A percentile compares a stretch with the other conserved stretches of the same genome.
Conservation (phyloP, 805 yeast species). For the Grigorovia transvaalensis region DNA sequence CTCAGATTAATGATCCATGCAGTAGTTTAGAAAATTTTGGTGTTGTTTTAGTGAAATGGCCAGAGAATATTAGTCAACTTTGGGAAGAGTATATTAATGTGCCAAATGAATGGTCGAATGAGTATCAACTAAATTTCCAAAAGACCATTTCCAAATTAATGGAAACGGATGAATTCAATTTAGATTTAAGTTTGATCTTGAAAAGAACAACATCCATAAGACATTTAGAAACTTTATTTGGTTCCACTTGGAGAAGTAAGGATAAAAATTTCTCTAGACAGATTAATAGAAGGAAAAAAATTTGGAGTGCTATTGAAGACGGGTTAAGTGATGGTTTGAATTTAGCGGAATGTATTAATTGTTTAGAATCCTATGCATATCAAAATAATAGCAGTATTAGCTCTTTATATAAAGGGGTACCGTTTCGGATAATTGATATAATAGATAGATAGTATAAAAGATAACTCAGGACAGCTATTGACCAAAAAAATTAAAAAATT, state of each 20-base stretch:
- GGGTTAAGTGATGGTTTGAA: constrained; percentile 18
- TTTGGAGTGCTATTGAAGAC: constrained; percentile 24
- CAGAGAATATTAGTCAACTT: constrained; percentile 19
- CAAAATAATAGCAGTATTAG: constrained; percentile 19
- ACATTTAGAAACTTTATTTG: constrained; percentile 17
- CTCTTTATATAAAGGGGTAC: constrained; percentile 25
- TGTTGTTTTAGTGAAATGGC: constrained; percentile 22
- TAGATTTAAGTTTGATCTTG: constrained; percentile 8
- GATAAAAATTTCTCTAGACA: constrained; percentile 26
- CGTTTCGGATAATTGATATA: constrained; percentile 11
- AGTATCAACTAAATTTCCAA: constrained; percentile 14
- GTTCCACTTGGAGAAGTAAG: constrained; percentile 23
- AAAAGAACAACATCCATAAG: constrained; percentile 17
- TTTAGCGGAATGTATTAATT: constrained; percentile 14
- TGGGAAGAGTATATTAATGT: constrained; percentile 25
- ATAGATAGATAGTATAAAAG: neutral
- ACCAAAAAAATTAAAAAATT: neutral
- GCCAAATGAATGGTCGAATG: constrained; percentile 21
- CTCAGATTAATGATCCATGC: constrained; percentile 14
- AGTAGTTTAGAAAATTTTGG: constrained; percentile 19
- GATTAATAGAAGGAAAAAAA: constrained; percentile 25
- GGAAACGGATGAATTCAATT: constrained; percentile 4
- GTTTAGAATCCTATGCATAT: constrained; percentile 17
- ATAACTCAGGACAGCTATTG: neutral
- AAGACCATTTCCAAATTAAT: constrained; percentile 11